phyloP scores from a whole-genome alignment of 345 rosid species.

The Acer yangbiense region DNA sequence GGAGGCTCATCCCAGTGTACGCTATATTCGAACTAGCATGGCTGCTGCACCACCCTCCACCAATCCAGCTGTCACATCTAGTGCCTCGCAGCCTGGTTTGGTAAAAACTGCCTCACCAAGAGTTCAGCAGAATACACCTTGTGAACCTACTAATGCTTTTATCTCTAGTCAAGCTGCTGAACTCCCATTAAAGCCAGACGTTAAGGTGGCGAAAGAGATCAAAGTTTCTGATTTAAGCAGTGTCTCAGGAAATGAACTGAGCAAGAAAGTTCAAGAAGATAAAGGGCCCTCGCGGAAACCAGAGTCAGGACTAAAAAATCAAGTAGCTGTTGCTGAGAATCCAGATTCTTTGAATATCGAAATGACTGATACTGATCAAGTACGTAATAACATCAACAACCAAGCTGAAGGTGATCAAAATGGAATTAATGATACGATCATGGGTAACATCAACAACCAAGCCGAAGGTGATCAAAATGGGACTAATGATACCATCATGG shows the following conservation, averaged over 20 bases:
- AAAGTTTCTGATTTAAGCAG: constrained; percentile 18
- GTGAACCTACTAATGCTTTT: constrained; percentile 34
- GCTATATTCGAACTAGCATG: constrained; percentile 23
- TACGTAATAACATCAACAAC: constrained; percentile 10
- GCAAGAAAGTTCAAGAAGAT: constrained; percentile 26
- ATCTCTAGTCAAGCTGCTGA: constrained; percentile 26
- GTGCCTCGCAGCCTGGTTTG: constrained; percentile 27
- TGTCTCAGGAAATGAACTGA: constrained; percentile 11
- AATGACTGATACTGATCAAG: constrained; percentile 25
- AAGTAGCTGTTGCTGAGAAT: constrained; percentile 25
- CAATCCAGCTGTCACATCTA: constrained; percentile 31
- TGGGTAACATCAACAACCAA: constrained; percentile 15
- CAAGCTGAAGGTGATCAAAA: constrained; percentile 30
- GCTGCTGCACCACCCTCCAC: constrained; percentile 34
- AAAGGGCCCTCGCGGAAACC: constrained; percentile 31
- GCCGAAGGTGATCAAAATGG: constrained; percentile 31
- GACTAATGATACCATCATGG: constrained; percentile 19
- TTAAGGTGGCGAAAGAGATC: constrained; percentile 23
- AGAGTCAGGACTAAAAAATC: constrained; percentile 30
- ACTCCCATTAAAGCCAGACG: constrained; percentile 33
- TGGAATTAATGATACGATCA: constrained; percentile 18
- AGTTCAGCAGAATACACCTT: constrained; percentile 33
- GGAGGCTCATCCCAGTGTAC: constrained; percentile 40
- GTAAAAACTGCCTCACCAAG: constrained; percentile 36
- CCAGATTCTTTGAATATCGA: constrained; percentile 26